Evolutionary conservation across 176 grass and related monocot species (phyloP), one percentile per base, ranked within the genome.

Genomic region (Aegilops longissima): DNA sequence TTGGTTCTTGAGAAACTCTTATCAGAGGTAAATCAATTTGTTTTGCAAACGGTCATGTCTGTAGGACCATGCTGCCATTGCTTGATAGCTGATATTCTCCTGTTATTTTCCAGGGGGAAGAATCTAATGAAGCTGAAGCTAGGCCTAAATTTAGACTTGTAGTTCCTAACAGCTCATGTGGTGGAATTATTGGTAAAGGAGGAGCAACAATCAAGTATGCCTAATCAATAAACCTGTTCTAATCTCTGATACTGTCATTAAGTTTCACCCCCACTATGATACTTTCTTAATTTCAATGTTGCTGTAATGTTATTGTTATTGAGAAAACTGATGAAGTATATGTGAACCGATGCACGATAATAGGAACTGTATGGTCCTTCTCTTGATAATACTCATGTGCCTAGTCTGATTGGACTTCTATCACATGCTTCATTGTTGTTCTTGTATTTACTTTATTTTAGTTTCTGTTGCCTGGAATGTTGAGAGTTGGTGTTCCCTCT

Each of bases 131-230:
- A 76, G 89, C 85, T 82, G 96, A 98, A 86, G 85, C 85, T 82
- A 94, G 90, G 85, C 91, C 92, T 71, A 98, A 98, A 88, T 84
- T 96, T 82, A 92, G 92, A 89, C 86, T 98, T 67, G 90, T 96
- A 84, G 93, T 98, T 83, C 93, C 93, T 66, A 98, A 98, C 89
- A 95, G 93, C 76, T 94, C 96, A 67, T 98, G 96, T 76, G 96
- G 96, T 68, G 96, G 93, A 34, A 95, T 98, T 82, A 98, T 98
- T 90, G 96, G 96, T 84, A 98, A 98, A 93, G 96, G 92, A 84
- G 96, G 96, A 85, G 86, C 92, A 63, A 98, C 96, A 78, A 98
- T 98, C 84, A 98, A 96, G 93, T 98, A 94, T 90, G 88, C 82
- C 21, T 17, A 29, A 47, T 88, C 24, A 45, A 35, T 23, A 21